Evolutionary conservation across 768 basidiomycete genomes (phyloP).

Genomic region (Calvatia gigantea): DNA sequence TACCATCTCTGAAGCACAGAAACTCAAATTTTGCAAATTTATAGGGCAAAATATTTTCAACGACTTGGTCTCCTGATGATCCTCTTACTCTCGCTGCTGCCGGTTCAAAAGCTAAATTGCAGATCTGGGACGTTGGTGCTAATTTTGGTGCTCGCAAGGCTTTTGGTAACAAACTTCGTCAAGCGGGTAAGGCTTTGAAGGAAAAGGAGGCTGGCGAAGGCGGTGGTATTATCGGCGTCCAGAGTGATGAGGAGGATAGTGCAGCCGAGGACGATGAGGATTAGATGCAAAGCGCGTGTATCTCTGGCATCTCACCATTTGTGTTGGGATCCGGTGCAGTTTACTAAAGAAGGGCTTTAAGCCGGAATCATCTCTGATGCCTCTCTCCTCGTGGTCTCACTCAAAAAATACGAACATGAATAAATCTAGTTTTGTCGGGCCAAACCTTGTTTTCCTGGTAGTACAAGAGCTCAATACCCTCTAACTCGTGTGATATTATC

Average conservation of each 20-base stretch:
- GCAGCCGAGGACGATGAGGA: constrained; percentile 41
- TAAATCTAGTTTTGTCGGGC: no score
- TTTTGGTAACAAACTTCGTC: constrained; percentile 73
- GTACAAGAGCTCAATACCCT: no score
- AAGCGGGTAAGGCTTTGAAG: constrained; percentile 64
- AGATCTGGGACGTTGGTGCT: constrained; percentile 92
- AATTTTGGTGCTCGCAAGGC: constrained; percentile 81
- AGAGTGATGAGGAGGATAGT: constrained; percentile 67
- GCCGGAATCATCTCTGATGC: no score
- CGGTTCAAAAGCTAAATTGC: constrained; percentile 90
- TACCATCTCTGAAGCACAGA: neutral
- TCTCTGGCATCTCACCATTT: no score
- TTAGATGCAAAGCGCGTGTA: no score
- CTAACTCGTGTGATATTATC: no score
- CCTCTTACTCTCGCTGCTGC: constrained; percentile 91
- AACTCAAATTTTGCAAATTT: neutral
- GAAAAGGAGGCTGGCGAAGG: constrained; percentile 51
- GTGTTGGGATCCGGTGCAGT: no score
- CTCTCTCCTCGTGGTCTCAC: no score
- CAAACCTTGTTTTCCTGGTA: no score
- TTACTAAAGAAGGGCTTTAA: no score
- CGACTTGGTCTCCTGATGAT: constrained; percentile 90
- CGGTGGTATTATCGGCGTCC: constrained; percentile 69
- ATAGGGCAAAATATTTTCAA: constrained; percentile 95
- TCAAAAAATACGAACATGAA: no score